Conservation (phyloP, 768 basidiomycete species). For the Amanita jacksonii region DNA sequence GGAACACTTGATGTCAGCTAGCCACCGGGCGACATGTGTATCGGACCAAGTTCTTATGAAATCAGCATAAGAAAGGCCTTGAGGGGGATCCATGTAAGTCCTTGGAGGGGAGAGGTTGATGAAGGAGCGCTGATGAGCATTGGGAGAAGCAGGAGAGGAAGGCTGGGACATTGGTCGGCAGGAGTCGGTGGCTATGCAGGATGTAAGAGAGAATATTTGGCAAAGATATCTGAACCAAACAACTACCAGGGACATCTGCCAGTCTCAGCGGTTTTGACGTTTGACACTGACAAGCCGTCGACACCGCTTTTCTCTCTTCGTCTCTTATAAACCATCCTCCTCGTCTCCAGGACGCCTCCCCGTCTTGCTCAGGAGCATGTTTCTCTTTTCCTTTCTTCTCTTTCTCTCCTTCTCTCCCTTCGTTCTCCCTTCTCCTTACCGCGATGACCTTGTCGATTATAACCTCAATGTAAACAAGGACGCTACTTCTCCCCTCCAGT, state of each 20-base stretch:
- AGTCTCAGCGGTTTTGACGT: neutral
- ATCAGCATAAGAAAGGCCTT: conserved; percentile 48
- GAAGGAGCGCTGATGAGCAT: conserved; percentile 25
- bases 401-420: conserved; percentile 26
- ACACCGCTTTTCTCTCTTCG: conserved; percentile 2
- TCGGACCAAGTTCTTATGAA: conserved; percentile 69
- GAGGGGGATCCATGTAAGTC: conserved; percentile 42
- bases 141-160: conserved; percentile 35
- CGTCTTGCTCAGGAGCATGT: conserved; percentile 25
- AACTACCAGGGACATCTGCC: conserved; percentile 12
- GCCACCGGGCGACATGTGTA: conserved; percentile 64
- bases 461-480: conserved; percentile 75
- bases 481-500: conserved; percentile 58
- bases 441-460: conserved; percentile 54
- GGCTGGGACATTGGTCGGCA: conserved; percentile 24
- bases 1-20: conserved; percentile 66
- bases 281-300: neutral
- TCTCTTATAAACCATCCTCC: conserved; percentile 10
- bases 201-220: neutral
- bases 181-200: conserved; percentile 25
- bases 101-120: conserved; percentile 24
- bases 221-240: conserved; percentile 13
- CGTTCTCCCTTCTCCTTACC: conserved; percentile 54
- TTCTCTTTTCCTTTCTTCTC: conserved; percentile 36
- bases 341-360: conserved; percentile 9